Evolutionary conservation across 768 basidiomycete genomes (phyloP).

Genomic region (Xerocomus spinulosus): DNA sequence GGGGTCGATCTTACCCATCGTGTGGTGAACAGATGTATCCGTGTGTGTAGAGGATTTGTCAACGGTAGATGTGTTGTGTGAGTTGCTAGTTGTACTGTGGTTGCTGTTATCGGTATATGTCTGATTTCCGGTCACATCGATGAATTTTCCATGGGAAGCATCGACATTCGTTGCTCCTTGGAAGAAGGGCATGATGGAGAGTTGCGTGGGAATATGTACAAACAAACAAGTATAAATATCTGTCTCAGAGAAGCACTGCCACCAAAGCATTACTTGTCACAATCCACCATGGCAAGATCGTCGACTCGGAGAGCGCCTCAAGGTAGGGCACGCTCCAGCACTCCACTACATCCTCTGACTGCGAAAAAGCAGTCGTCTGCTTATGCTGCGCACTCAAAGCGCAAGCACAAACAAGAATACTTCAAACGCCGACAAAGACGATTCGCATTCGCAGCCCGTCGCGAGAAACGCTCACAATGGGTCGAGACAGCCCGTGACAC

Average conservation of each 20-base stretch:
- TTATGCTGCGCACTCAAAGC: slow-evolving; percentile 12
- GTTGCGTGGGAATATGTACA: neutral
- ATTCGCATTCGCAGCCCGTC: slow-evolving; percentile 20
- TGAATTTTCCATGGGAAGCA: slow-evolving; percentile 15
- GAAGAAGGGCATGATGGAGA: slow-evolving; percentile 21
- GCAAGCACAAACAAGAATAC: slow-evolving; percentile 22
- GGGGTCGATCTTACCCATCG: slow-evolving; percentile 14
- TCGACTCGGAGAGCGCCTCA: slow-evolving; percentile 17
- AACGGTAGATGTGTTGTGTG: slow-evolving; percentile 18
- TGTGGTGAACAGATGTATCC: slow-evolving; percentile 24
- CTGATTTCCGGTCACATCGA: slow-evolving; percentile 21
- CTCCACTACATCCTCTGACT: slow-evolving; percentile 19
- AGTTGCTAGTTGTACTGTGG: slow-evolving; percentile 9
- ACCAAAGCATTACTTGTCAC: slow-evolving; percentile 3
- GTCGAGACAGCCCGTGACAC: slow-evolving; percentile 34
- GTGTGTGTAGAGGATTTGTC: slow-evolving; percentile 12
- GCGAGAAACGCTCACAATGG: slow-evolving; percentile 29
- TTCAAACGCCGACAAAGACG: slow-evolving; percentile 16
- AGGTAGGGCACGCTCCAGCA: slow-evolving; percentile 28
- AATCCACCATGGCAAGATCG: slow-evolving; percentile 19
- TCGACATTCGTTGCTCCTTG: slow-evolving; percentile 17
- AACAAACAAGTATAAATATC: slow-evolving; percentile 3
- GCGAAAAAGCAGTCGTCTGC: slow-evolving; percentile 23
- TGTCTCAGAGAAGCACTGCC: neutral
- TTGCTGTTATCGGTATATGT: slow-evolving; percentile 16